Evolutionary conservation across 2,329 filamentous ascomycete species (phyloP).

Genomic region (Fusarium heterosporum): DNA sequence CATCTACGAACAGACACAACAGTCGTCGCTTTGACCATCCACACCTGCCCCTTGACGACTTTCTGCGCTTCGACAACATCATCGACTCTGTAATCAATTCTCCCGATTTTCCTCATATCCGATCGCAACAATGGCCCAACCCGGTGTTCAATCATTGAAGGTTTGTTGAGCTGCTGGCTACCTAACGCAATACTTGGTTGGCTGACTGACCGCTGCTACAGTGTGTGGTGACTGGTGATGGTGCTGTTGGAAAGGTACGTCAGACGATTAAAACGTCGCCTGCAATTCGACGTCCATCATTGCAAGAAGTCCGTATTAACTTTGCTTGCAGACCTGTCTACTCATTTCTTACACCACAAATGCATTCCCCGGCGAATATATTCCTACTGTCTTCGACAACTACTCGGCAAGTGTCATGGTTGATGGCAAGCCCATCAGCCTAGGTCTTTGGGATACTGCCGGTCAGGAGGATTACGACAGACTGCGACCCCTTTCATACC

Average conservation of each 20-base stretch:
- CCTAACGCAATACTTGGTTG: slow-evolving; percentile 34
- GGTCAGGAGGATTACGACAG: slow-evolving; percentile 99
- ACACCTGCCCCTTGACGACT: slow-evolving; percentile 26
- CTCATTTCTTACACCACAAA: slow-evolving; percentile 99
- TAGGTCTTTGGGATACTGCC: slow-evolving; percentile 98
- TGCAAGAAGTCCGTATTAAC: slow-evolving; percentile 46
- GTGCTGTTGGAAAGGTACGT: slow-evolving; percentile 95
- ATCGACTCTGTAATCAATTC: slow-evolving; percentile 8
- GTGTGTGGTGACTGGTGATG: slow-evolving; percentile 99
- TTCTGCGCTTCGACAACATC: slow-evolving; percentile 20
- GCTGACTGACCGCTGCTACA: slow-evolving; percentile 58
- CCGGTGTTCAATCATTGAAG: slow-evolving; percentile 91
- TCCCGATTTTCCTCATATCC: slow-evolving; percentile 16
- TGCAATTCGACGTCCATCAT: slow-evolving; percentile 1
- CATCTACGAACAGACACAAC: slow-evolving; percentile 26
- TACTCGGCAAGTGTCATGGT: slow-evolving; percentile 99
- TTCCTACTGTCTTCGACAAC: slow-evolving; percentile 99
- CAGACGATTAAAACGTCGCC: slow-evolving; percentile 9
- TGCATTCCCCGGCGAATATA: slow-evolving; percentile 99
- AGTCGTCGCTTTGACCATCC: slow-evolving; percentile 27
- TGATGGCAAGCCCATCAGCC: slow-evolving; percentile 95
- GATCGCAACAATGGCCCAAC: slow-evolving; percentile 73
- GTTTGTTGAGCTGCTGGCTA: slow-evolving; percentile 61
- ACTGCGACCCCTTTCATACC: slow-evolving; percentile 93
- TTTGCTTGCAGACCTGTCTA: slow-evolving; percentile 82